These are phyloP conservation scores for Houttuynia cordata DNA, from an alignment of 164 flowering plant genomes.

Conservation along the genomic window DNA sequence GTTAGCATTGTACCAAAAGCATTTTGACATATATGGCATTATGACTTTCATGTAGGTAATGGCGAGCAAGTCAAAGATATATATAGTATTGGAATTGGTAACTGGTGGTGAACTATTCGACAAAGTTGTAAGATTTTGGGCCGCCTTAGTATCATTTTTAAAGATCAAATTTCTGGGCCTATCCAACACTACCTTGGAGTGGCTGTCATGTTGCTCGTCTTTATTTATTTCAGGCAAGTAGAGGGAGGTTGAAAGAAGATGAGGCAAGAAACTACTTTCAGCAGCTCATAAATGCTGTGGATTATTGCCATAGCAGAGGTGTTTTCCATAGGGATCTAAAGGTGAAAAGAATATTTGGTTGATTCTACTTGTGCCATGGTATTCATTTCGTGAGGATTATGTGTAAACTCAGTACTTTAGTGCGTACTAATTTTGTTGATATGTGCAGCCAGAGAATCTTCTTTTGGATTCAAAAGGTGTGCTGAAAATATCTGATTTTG, in stretches of 20 bases:
- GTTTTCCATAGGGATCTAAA: conserved; percentile 90
- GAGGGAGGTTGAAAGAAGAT: conserved; percentile 83
- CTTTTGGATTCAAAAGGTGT: conserved; percentile 77
- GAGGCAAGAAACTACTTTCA: conserved; percentile 92
- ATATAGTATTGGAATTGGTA: conserved; percentile 79
- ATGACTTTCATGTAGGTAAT: conserved; percentile 47
- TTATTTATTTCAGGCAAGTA: conserved; percentile 40
- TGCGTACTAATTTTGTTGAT: background rate
- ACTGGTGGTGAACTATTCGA: conserved; percentile 91
- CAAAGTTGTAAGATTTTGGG: conserved; percentile 62
- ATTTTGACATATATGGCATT: too few relatives aligned
- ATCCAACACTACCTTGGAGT: background rate
- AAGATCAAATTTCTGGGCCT: background rate
- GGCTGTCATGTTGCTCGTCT: background rate
- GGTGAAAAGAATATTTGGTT: conserved; percentile 21
- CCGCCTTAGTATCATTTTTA: background rate
- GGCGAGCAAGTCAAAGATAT: conserved; percentile 96
- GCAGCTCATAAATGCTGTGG: conserved; percentile 90
- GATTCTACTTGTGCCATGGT: background rate
- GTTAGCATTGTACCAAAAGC: too few relatives aligned
- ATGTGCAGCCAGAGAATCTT: conserved; percentile 85
- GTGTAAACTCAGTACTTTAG: background rate
- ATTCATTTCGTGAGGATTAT: background rate
- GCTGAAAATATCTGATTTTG: conserved; percentile 97
- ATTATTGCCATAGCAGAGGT: conserved; percentile 96